Base-by-base conservation (phyloP, 1,284 basidiomycete species). In the Cutaneotrichosporon mucoides region DNA sequence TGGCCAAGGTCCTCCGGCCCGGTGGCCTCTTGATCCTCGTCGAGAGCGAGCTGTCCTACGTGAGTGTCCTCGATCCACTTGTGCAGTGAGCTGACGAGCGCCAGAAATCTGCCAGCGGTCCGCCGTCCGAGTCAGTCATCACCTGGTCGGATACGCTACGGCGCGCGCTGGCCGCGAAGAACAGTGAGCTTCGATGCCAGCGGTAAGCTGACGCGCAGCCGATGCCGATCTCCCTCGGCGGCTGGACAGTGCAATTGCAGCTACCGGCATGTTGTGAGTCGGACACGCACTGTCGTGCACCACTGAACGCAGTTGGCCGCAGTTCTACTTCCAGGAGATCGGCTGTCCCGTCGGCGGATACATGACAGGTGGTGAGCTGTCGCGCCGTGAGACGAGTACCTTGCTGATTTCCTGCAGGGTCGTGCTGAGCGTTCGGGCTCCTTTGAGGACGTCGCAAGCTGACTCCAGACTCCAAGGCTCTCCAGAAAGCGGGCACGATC, bases 11-110 rank as follows among this genome's bases (percentile, higher is more conserved):
- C 1, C 63, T 78, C 4, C 64, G 68, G 15, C 70, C 68, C 0
- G 70, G 69, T 8, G 76, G 76, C 1, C 42, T 77, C 51, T 54
- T 78, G 24, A 65, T 77, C 2, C 57, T 77, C 15, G 70, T 73
- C 8, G 76, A 78, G 60, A 57, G 59, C 35, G 72, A 75, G 43
- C 60, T 70, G 3, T 59, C 56, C 33, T 75, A 68, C 47, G 76
- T 78, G 45, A 63, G 73, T 53, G 3, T 6, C 24, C 24, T 24
- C 24, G 24, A 24, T 24, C 24, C 24, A 24, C 24, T 24, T 24
- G 24, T 24, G 24, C 24, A 24, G 24, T 24, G 24, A 24, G 24
- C 24, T 24, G 24, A 24, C 24, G 24, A 24, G 24, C 24, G 24
- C 9, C 56, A 65, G 64, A 50, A 60, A 40, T 57, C 56, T 3